A percentile compares a stretch with the other conserved stretches of the same genome.
phyloP scores from a whole-genome alignment of 140 eudicot species.

The Stevia rebaudiana region DNA sequence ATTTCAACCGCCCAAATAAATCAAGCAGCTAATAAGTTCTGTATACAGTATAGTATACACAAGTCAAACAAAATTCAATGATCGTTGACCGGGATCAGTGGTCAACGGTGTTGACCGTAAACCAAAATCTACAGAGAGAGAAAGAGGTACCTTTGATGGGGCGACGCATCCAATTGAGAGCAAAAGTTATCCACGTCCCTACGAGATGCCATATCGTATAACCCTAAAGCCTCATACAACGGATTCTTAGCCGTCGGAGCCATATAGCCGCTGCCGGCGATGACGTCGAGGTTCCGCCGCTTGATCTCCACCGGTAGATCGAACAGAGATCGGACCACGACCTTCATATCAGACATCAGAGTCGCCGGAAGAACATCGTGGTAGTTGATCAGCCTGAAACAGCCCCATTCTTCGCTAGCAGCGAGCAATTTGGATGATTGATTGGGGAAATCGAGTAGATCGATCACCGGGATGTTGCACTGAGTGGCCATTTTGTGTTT shows the following conservation, averaged over 20 bases:
- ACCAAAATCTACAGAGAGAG: too few relatives aligned
- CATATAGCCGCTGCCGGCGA: slow-evolving; percentile 45
- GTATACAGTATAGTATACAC: too few relatives aligned
- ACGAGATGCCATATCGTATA: slow-evolving; percentile 34
- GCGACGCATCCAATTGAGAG: slow-evolving; percentile 37
- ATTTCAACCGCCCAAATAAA: too few relatives aligned
- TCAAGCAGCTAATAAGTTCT: not conserved
- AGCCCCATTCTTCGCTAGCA: slow-evolving; percentile 49
- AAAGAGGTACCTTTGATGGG: slow-evolving; percentile 59
- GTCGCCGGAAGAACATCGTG: slow-evolving; percentile 22
- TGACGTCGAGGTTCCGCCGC: slow-evolving; percentile 34
- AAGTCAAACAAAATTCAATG: too few relatives aligned
- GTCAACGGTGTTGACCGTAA: too few relatives aligned
- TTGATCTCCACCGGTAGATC: slow-evolving; percentile 47
- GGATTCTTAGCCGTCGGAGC: slow-evolving; percentile 36
- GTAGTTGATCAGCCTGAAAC: slow-evolving; percentile 47
- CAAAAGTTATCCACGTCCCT: slow-evolving; percentile 41
- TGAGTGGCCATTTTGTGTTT: slow-evolving; percentile 7
- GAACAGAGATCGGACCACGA: slow-evolving; percentile 28
- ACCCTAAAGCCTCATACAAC: slow-evolving; percentile 46
- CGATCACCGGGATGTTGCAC: slow-evolving; percentile 30
- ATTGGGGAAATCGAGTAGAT: slow-evolving; percentile 33
- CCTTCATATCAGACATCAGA: slow-evolving; percentile 41
- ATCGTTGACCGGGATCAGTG: too few relatives aligned
- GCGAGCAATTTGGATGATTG: slow-evolving; percentile 25